Conservation (phyloP, 2,329 filamentous ascomycete species). For the Zarea fungicola region DNA sequence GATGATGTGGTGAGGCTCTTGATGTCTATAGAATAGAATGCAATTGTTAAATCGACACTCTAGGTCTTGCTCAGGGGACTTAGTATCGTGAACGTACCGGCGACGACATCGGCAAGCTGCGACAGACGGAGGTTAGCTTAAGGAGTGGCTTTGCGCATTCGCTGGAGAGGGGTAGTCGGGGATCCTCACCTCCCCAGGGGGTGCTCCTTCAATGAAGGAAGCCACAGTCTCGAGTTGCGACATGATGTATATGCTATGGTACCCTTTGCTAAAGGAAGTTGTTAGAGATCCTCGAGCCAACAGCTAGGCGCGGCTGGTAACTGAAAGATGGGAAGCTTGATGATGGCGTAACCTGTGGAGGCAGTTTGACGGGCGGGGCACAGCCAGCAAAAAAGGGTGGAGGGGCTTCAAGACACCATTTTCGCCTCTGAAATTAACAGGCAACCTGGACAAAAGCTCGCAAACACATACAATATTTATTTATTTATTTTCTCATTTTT, state of each 20-base stretch:
- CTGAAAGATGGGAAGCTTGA: conserved; percentile 3
- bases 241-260: conserved; percentile 21
- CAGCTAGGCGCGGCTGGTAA: neutral
- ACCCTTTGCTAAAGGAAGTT: conserved; percentile 5
- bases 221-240: conserved; percentile 50
- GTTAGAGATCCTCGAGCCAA: neutral
- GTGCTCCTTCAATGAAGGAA: conserved; percentile 88
- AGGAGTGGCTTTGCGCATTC: conserved; percentile 16
- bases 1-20: conserved; percentile 73
- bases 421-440: no score
- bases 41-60: neutral
- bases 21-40: conserved; percentile 59
- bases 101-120: conserved; percentile 81
- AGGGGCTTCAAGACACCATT: no score
- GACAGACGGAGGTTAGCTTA: conserved; percentile 24
- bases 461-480: neutral
- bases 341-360: conserved; percentile 13
- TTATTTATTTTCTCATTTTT: neutral
- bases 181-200: conserved; percentile 80
- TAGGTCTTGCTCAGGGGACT: neutral
- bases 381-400: neutral
- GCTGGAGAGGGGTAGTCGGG: conserved; percentile 18
- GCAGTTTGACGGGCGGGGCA: conserved; percentile 12
- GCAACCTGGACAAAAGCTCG: neutral
- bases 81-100: conserved; percentile 52